A percentile compares a stretch with the other conserved stretches of the same genome.
phyloP scores from a whole-genome alignment of 305 asterid species.

The Fraxinus albicans region DNA sequence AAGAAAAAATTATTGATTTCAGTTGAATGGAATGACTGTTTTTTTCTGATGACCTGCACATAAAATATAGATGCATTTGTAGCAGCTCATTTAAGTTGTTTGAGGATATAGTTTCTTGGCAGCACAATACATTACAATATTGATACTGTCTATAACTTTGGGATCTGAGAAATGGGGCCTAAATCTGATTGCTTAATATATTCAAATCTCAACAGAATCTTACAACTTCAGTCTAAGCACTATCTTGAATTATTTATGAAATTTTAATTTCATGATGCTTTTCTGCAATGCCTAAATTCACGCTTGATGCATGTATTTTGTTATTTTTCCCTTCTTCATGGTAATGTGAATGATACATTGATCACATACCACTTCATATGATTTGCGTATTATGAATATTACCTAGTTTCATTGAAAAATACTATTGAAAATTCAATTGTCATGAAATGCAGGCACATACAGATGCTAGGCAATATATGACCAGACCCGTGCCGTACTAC shows the following conservation, averaged over 20 bases:
- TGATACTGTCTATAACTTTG: not conserved
- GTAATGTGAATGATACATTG: not conserved
- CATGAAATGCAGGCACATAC: slow-evolving; percentile 28
- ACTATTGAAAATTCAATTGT: not conserved
- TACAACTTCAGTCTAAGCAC: not conserved
- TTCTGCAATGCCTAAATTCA: not conserved
- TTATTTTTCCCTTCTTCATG: not conserved
- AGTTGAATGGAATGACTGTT: not conserved
- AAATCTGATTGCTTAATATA: not conserved
- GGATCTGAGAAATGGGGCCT: not conserved
- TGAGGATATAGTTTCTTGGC: not conserved
- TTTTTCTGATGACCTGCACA: not conserved
- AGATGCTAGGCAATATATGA: slow-evolving; percentile 37
- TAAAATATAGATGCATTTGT: not conserved
- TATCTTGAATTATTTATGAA: not conserved
- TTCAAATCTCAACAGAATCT: not conserved
- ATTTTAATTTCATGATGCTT: not conserved
- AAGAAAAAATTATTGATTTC: not conserved
- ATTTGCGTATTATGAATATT: not conserved
- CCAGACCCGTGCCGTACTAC: slow-evolving; percentile 32
- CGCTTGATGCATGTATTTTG: not conserved
- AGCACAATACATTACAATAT: not conserved
- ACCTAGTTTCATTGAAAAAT: not conserved
- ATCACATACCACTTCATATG: not conserved
- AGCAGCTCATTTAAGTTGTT: not conserved